These are phyloP conservation scores for Malassezia sp. DNA, from an alignment of 1,284 basidiomycete genomes.

Conservation along the genomic window DNA sequence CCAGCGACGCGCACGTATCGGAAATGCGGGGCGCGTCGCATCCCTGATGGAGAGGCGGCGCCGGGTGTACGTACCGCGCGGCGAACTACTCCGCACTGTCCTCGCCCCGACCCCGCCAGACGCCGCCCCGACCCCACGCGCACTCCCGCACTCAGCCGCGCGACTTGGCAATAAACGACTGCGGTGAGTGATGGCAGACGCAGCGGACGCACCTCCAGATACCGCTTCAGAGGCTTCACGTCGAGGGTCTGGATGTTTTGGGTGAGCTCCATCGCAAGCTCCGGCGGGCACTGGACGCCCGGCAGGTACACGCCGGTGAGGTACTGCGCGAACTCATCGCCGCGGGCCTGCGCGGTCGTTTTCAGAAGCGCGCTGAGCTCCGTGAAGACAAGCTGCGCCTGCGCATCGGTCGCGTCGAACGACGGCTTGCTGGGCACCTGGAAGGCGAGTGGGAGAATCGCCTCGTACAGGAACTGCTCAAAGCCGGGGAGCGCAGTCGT, in stretches of 20 bases:
- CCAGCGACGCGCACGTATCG: no score
- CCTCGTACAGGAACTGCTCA: slow-evolving; percentile 82
- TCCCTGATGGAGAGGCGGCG: no score
- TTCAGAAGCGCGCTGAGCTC: slow-evolving; percentile 57
- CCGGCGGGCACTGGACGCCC: slow-evolving; percentile 70
- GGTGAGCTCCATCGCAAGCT: slow-evolving; percentile 63
- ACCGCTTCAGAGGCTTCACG: slow-evolving; percentile 59
- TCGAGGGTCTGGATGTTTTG: slow-evolving; percentile 49
- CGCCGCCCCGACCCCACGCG: no score
- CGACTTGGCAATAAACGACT: slow-evolving; percentile 23
- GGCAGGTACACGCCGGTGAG: slow-evolving; percentile 72
- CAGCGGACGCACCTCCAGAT: no score
- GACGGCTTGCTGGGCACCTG: slow-evolving; percentile 64
- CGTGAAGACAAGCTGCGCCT: slow-evolving; percentile 46
- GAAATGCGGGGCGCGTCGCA: no score
- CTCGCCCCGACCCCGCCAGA: background rate
- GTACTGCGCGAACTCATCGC: slow-evolving; percentile 72
- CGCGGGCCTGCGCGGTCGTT: slow-evolving; percentile 63
- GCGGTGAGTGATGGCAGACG: no score
- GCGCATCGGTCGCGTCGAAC: slow-evolving; percentile 80
- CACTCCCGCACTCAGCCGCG: no score
- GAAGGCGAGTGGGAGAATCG: slow-evolving; percentile 71
- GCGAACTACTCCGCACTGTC: no score
- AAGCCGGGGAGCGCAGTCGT: slow-evolving; percentile 64
- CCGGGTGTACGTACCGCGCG: no score